Base-by-base conservation (phyloP, 2,329 filamentous ascomycete genomes). In the Nemania sp. region DNA sequence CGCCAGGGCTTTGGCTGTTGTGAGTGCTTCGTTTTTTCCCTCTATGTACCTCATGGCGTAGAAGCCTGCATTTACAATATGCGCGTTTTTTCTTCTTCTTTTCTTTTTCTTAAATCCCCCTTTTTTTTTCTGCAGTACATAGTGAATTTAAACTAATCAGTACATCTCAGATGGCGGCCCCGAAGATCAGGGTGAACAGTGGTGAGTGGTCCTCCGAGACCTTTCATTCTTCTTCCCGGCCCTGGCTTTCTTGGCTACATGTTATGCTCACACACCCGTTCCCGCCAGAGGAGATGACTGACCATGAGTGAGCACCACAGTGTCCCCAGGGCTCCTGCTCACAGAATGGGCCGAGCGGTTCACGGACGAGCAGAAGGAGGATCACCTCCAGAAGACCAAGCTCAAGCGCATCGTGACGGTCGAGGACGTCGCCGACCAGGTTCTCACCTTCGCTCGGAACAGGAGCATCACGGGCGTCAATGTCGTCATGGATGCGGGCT, bases 321-420 rank as follows among this genome's bases (percentile, higher is more conserved):
- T 63, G 3, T 58, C 55, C n/a, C 59, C 50, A 1, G 50, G 62
- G 17, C 55, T 62, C 42, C 29, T 62, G 21, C 52, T 62, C 12
- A 64, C 59, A 2, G 88, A 90, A 71, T 91, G 88, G 88, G 87
- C 87, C 12, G 74, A 81, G 48, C 78, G 74, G 63, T 91, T 86
- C 72, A 76, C 81, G 0, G 74, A 80, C 2, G 87, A 90, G 66
- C 76, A 76, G 62, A 82, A 89, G 48, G 75, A 85, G 56, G 73
- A 65, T 1, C 76, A 83, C 65, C 82, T 80, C 59, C 75, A 86
- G n/a, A 79, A 75, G 46, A 84, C 87, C 1, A 81, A 79, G 56
- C 76, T 92, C 39, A 86, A 89, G 68, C 79, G 83, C 17, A 72
- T 87, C 60, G 81, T 81, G 7, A 83, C 81, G 0, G 81, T 84